phyloP scores from a whole-genome alignment of 1,284 basidiomycete species.

The Fomitopsis betulina region DNA sequence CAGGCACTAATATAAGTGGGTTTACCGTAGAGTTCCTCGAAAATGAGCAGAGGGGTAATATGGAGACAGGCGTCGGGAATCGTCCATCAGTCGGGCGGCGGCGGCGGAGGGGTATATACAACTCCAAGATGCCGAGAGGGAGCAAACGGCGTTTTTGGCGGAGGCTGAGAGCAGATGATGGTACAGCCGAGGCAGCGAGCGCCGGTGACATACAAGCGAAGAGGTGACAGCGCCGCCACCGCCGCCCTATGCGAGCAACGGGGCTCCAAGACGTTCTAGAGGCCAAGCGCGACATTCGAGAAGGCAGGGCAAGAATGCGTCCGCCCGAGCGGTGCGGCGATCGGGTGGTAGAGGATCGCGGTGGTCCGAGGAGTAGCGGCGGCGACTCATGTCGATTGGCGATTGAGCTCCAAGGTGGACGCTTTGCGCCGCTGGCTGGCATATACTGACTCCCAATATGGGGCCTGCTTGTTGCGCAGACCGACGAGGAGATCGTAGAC shows the following conservation, averaged over 20 bases:
- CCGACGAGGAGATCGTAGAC: constrained; percentile 81
- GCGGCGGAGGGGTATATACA: background rate
- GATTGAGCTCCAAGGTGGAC: background rate
- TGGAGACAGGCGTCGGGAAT: background rate
- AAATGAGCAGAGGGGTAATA: background rate
- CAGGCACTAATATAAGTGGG: background rate
- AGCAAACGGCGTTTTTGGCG: background rate
- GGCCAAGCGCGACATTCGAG: background rate
- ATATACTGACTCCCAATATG: constrained; percentile 38
- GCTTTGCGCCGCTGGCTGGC: background rate
- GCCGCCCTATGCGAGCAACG: background rate
- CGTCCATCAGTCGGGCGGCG: background rate
- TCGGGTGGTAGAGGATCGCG: background rate
- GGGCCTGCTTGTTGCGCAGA: constrained; percentile 77
- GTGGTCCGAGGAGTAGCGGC: constrained; percentile 45
- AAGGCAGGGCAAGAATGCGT: background rate
- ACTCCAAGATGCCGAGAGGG: background rate
- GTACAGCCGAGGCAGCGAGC: background rate
- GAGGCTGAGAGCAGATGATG: background rate
- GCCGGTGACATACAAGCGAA: background rate
- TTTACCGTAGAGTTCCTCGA: background rate
- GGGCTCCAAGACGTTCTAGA: background rate
- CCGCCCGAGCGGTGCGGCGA: background rate
- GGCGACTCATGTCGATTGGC: background rate
- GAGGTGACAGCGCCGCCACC: background rate